A percentile compares a stretch with the other conserved stretches of the same genome.
phyloP scores from a whole-genome alignment of 345 rosid species.

The Jatropha curcas region DNA sequence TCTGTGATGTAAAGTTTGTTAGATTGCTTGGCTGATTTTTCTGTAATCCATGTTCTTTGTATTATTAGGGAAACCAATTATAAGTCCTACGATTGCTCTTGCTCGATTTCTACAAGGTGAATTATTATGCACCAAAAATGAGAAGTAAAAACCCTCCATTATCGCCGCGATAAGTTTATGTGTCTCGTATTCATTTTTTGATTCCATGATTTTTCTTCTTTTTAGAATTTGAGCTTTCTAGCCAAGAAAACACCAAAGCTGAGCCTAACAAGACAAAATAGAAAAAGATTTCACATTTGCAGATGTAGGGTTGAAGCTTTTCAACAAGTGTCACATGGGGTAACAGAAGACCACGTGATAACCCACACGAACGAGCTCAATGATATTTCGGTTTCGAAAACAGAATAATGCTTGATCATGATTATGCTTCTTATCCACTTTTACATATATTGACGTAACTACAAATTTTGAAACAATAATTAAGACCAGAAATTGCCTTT shows the following conservation, averaged over 20 bases:
- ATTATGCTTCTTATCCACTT: not conserved
- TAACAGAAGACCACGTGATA: not conserved
- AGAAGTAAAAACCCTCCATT: conserved; percentile 2
- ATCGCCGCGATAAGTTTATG: not conserved
- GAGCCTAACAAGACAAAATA: not conserved
- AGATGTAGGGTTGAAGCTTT: not conserved
- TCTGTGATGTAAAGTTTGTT: conserved; percentile 38
- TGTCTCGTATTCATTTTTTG: not conserved
- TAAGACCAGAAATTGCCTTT: not conserved
- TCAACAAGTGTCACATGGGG: not conserved
- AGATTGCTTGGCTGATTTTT: conserved; percentile 21
- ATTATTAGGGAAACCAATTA: conserved; percentile 31
- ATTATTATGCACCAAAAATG: conserved; percentile 24
- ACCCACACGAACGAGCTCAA: not conserved
- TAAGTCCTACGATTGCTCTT: conserved; percentile 17
- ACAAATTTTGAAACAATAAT: not conserved
- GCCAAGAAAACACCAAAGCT: not conserved
- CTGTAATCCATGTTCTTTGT: conserved; percentile 30
- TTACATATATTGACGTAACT: not conserved
- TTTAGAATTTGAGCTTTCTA: not conserved
- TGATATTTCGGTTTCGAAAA: too few relatives aligned
- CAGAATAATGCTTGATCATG: too few relatives aligned
- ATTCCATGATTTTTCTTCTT: not conserved
- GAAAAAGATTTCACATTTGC: not conserved
- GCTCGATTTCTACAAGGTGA: conserved; percentile 22